Percentiles rank a stretch among this genome's conserved stretches.
phyloP scores from a whole-genome alignment of 192 early-diverging fungal species.

The Podochytrium sp. region DNA sequence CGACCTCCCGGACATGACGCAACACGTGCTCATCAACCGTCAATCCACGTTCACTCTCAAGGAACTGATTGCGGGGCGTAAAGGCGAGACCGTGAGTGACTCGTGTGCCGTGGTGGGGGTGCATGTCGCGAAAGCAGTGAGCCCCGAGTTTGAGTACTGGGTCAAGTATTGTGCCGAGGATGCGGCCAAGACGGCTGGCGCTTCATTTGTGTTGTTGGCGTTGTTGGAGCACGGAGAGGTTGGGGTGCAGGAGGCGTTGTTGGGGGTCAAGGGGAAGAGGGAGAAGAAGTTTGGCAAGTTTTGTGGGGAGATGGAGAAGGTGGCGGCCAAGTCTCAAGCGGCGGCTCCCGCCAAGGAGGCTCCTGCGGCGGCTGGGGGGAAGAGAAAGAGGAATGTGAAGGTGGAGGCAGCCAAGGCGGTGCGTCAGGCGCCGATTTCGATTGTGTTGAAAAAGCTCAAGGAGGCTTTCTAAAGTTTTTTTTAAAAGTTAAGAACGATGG shows the following conservation, averaged over 20 bases:
- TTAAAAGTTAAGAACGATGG: too few species aligned
- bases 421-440: constrained; percentile 1
- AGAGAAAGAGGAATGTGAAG: constrained; percentile 7
- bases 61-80: constrained; percentile 28
- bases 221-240: constrained; percentile 32
- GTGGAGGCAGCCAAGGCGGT: background rate
- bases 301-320: constrained; percentile 14
- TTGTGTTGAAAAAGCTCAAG: constrained; percentile 18
- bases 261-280: constrained; percentile 15
- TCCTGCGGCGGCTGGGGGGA: constrained; percentile 1
- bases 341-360: background rate
- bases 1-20: constrained; percentile 45
- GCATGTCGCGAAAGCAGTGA: constrained; percentile 4
- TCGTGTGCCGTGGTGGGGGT: constrained; percentile 12
- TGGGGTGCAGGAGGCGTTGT: constrained; percentile 16
- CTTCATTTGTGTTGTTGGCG: constrained; percentile 47
- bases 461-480: constrained; percentile 2
- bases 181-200: constrained; percentile 34
- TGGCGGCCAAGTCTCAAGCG: constrained; percentile 8
- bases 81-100: constrained; percentile 4
- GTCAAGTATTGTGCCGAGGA: constrained; percentile 38
- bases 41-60: constrained; percentile 43
- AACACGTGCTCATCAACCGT: constrained; percentile 44
- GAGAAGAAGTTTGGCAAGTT: constrained; percentile 13
- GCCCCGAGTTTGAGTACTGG: constrained; percentile 36